Conservation (phyloP, 2,329 filamentous ascomycete genomes). For the Fusarium sp. region DNA sequence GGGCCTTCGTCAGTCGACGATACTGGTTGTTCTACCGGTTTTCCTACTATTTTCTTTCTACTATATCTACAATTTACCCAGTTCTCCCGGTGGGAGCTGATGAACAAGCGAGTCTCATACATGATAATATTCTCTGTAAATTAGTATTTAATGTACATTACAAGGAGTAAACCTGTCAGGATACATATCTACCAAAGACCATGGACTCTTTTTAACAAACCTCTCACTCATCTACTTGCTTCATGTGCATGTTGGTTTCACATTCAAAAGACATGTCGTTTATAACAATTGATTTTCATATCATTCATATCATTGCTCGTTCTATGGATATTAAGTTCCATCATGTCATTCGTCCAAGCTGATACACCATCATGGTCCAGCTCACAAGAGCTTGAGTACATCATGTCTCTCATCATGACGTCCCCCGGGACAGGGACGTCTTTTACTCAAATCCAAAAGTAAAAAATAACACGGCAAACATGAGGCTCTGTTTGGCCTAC, state of each 20-base stretch:
- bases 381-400: slow-evolving; percentile 25
- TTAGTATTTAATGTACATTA: slow-evolving; percentile 35
- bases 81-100: slow-evolving; percentile 29
- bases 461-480: slow-evolving; percentile 41
- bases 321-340: slow-evolving; percentile 45
- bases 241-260: background rate
- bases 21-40: slow-evolving; percentile 30
- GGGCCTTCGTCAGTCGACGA: slow-evolving; percentile 37
- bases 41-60: background rate
- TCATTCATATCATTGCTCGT: slow-evolving; percentile 46
- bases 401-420: slow-evolving; percentile 36
- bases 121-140: slow-evolving; percentile 39
- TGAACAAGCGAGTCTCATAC: slow-evolving; percentile 14
- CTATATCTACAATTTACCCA: background rate
- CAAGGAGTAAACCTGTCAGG: slow-evolving; percentile 5
- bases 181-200: slow-evolving; percentile 3
- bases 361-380: slow-evolving; percentile 10
- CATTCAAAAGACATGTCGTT: background rate
- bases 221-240: background rate
- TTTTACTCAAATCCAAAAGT: slow-evolving; percentile 27
- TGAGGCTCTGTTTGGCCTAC: slow-evolving; percentile 45
- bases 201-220: background rate
- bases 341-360: slow-evolving; percentile 24
- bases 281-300: slow-evolving; percentile 9
- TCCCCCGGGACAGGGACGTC: slow-evolving; percentile 8